A percentile compares a stretch with the other conserved stretches of the same genome.
Evolutionary conservation across 495 filamentous ascomycete genomes (phyloP).

Genomic region (Penicillium longicatenatum): DNA sequence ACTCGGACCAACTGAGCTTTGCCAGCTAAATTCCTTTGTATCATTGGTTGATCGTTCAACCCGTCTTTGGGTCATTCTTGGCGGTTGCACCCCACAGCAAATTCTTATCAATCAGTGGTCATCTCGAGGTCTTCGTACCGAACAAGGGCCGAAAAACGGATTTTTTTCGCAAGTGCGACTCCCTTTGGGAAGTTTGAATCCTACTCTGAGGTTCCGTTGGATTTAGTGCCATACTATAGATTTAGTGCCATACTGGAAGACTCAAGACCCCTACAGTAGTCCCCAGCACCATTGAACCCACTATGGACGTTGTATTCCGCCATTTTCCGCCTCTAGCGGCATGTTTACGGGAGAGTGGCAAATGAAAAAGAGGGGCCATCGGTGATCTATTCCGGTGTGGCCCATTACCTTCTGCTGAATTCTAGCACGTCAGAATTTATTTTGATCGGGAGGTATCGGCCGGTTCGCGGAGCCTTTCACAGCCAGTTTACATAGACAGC

Average conservation of each 20-base stretch:
- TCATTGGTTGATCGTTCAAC: constrained; percentile 12
- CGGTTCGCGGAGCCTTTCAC: neutral
- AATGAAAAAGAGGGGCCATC: constrained; percentile 4
- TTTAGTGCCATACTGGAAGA: neutral
- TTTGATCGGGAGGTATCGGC: neutral
- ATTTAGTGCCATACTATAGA: neutral
- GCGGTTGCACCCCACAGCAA: constrained; percentile 10
- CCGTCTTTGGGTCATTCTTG: constrained; percentile 12
- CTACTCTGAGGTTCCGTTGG: neutral
- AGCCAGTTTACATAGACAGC: neutral
- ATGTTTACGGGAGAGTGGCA: neutral
- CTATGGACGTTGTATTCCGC: neutral
- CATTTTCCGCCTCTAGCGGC: neutral
- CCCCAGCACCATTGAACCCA: neutral
- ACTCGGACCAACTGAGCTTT: constrained; percentile 6
- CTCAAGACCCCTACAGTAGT: neutral
- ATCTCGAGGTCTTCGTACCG: constrained; percentile 6
- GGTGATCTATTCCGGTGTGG: constrained; percentile 5
- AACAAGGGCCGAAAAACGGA: constrained; percentile 27
- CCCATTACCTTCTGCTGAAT: neutral
- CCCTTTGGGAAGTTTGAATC: constrained; percentile 5
- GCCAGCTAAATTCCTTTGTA: neutral
- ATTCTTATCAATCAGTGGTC: constrained; percentile 36
- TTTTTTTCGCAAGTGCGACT: constrained; percentile 5
- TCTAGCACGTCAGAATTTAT: neutral